A percentile compares a stretch with the other conserved stretches of the same genome.
These are phyloP conservation scores for Carallia brachiata DNA, from an alignment of 345 rosid species.

Conservation along the genomic window DNA sequence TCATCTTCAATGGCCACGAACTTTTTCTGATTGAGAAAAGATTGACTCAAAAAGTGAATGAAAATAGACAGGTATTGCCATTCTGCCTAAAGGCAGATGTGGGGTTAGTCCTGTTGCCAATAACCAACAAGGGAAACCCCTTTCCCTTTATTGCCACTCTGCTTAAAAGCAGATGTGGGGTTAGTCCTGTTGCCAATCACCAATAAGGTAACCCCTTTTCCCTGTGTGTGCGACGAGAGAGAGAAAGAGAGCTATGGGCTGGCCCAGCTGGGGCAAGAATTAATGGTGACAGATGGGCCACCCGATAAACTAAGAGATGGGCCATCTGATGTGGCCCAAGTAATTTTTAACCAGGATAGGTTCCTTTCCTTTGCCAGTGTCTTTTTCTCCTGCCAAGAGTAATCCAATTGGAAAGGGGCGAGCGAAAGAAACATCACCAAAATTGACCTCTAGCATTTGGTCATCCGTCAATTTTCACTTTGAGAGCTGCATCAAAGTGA, in stretches of 20 bases:
- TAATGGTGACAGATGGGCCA: neutral
- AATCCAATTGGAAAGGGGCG: neutral
- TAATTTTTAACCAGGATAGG: neutral
- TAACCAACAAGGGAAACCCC: neutral
- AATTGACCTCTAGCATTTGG: neutral
- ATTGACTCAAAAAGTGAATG: too few species aligned
- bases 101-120: too few species aligned
- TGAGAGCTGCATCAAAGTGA: constrained; percentile 1
- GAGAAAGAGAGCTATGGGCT: neutral
- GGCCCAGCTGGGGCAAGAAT: neutral
- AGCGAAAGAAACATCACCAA: neutral
- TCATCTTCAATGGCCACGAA: too few species aligned
- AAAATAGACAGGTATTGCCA: too few species aligned
- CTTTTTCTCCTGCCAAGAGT: neutral
- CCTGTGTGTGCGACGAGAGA: neutral
- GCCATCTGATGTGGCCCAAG: constrained; percentile 12
- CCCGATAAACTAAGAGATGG: neutral
- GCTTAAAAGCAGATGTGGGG: too few species aligned
- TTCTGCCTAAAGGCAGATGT: too few species aligned
- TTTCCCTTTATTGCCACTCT: neutral
- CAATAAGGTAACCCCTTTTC: neutral
- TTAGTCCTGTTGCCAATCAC: neutral
- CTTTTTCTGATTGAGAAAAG: too few species aligned
- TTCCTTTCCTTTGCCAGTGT: neutral
- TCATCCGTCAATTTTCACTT: neutral